Evolutionary conservation across 495 filamentous ascomycete genomes (phyloP).

Genomic region (Barbatosphaeria neglecta): DNA sequence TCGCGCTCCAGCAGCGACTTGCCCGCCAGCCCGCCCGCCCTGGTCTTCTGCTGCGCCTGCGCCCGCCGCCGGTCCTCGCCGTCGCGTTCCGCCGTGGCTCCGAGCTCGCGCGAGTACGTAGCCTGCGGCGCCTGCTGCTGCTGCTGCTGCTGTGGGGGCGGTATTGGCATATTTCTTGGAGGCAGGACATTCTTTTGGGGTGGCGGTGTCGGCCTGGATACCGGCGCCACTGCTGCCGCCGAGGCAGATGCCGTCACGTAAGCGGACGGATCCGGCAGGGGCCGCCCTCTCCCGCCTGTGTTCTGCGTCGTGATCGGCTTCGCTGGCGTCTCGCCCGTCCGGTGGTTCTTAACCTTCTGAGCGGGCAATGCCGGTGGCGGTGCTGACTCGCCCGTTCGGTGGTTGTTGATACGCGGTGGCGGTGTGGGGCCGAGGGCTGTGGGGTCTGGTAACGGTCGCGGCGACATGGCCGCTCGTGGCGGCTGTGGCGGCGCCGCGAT

Average conservation of each 20-base stretch:
- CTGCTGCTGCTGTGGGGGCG: conserved; percentile 29
- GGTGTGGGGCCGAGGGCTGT: conserved; percentile 10
- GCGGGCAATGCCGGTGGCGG: background rate
- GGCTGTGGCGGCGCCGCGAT: too few relatives aligned
- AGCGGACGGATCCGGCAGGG: conserved; percentile 18
- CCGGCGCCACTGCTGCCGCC: conserved; percentile 4
- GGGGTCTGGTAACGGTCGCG: conserved; percentile 33
- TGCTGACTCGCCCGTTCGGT: background rate
- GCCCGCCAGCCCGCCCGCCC: conserved; percentile 61
- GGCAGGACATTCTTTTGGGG: too few relatives aligned
- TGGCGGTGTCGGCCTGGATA: conserved; percentile 9
- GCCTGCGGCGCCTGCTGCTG: conserved; percentile 15
- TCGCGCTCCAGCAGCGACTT: conserved; percentile 85
- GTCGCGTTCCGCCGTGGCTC: conserved; percentile 50
- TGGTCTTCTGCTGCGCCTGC: conserved; percentile 54
- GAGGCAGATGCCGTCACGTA: conserved; percentile 19
- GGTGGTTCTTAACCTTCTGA: conserved; percentile 11
- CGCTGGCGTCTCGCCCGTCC: conserved; percentile 11
- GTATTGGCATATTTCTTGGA: conserved; percentile 24
- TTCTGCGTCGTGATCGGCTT: conserved; percentile 20
- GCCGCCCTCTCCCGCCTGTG: conserved; percentile 21
- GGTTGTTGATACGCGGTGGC: background rate
- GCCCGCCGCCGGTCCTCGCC: conserved; percentile 56
- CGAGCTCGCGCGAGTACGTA: conserved; percentile 48
- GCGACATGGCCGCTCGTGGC: conserved; percentile 5